Evolutionary conservation across 805 yeast genomes (phyloP).

Genomic region (Metschnikowia anglica): DNA sequence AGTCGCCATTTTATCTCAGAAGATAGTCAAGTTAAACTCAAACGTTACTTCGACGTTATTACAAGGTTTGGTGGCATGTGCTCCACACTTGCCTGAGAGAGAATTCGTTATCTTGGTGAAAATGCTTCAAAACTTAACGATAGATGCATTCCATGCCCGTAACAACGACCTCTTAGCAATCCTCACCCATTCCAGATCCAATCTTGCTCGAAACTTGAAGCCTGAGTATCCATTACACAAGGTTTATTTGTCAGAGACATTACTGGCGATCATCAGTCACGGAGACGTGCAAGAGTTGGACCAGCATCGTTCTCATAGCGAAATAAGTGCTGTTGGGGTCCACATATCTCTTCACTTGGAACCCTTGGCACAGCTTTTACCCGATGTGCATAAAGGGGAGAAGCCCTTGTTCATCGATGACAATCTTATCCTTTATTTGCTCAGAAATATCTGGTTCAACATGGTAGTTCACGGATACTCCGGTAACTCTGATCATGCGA

Average conservation of each 20-base stretch:
- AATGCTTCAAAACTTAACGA: slow-evolving; percentile 52
- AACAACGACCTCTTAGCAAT: slow-evolving; percentile 38
- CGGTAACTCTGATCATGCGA: slow-evolving; percentile 53
- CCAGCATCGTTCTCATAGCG: slow-evolving; percentile 76
- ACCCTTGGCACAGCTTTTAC: slow-evolving; percentile 76
- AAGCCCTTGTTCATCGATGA: slow-evolving; percentile 46
- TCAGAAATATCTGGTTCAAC: slow-evolving; percentile 93
- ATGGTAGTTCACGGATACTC: slow-evolving; percentile 87
- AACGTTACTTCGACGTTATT: slow-evolving; percentile 56
- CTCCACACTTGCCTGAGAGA: slow-evolving; percentile 58
- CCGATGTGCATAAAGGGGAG: slow-evolving; percentile 46
- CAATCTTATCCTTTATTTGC: slow-evolving; percentile 53
- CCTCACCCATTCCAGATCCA: slow-evolving; percentile 51
- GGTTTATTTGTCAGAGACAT: slow-evolving; percentile 61
- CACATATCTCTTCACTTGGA: slow-evolving; percentile 62
- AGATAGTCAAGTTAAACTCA: slow-evolving; percentile 49
- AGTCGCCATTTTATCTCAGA: slow-evolving; percentile 79
- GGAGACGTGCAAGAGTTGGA: slow-evolving; percentile 79
- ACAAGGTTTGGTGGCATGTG: slow-evolving; percentile 61
- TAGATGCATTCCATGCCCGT: slow-evolving; percentile 43
- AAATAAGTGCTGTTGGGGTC: slow-evolving; percentile 66
- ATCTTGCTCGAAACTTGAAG: slow-evolving; percentile 41
- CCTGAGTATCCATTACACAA: slow-evolving; percentile 44
- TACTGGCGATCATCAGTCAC: slow-evolving; percentile 64
- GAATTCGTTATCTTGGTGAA: slow-evolving; percentile 66